phyloP scores from a whole-genome alignment of 345 rosid genomes.

The Corchorus capsularis region DNA sequence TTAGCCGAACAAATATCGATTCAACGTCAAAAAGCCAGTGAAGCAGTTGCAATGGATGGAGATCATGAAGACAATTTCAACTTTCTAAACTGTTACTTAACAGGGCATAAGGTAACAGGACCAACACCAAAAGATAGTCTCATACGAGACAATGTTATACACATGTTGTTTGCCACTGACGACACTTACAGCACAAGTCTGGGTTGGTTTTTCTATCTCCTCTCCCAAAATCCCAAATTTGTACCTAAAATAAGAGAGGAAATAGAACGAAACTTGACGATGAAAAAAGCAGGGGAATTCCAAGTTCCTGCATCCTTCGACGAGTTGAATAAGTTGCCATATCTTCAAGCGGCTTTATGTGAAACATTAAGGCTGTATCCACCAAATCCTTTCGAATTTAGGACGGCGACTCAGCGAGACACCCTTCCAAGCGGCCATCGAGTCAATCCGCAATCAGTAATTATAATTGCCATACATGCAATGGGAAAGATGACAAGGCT shows the following conservation, averaged over 20 bases:
- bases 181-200: slow-evolving; percentile 8
- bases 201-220: slow-evolving; percentile 33
- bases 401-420: neutral
- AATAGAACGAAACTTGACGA: neutral
- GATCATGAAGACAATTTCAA: slow-evolving; percentile 4
- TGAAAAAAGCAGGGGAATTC: neutral
- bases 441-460: neutral
- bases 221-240: slow-evolving; percentile 16
- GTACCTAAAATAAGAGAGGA: slow-evolving; percentile 23
- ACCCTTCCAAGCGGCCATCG: slow-evolving; percentile 17
- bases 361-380: slow-evolving; percentile 18
- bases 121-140: no score
- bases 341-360: no score
- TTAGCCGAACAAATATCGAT: neutral
- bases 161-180: neutral
- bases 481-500: slow-evolving; percentile 41
- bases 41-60: no score
- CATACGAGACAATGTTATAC: slow-evolving; percentile 4
- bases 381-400: slow-evolving; percentile 4
- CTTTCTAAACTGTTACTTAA: slow-evolving; percentile 4
- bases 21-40: neutral
- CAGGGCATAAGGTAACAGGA: no score
- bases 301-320: neutral
- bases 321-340: no score
- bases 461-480: neutral